These are phyloP conservation scores for Coniochaeta ligniaria DNA, from an alignment of 2,329 filamentous ascomycete genomes.

Conservation along the genomic window DNA sequence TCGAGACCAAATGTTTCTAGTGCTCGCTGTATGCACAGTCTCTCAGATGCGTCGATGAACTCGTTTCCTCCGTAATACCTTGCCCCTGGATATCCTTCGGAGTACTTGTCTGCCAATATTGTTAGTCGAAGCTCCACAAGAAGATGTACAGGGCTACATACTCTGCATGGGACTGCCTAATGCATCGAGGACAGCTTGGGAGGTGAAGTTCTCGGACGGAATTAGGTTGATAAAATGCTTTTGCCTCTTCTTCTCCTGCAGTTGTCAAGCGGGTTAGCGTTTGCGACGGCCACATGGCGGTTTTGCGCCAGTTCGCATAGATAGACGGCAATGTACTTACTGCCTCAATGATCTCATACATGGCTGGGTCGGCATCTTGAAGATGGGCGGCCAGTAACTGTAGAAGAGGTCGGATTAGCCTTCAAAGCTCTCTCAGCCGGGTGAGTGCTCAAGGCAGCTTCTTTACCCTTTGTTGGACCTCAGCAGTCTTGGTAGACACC, in stretches of 20 bases:
- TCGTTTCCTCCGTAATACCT: constrained; percentile 97
- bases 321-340: constrained; percentile 34
- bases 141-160: constrained; percentile 31
- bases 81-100: constrained; percentile 93
- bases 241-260: constrained; percentile 86
- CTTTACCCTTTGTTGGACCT: constrained; percentile 53
- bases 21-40: constrained; percentile 83
- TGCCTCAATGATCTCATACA: constrained; percentile 87
- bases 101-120: constrained; percentile 74
- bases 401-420: background rate
- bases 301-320: background rate
- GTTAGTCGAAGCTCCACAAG: constrained; percentile 19
- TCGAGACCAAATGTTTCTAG: constrained; percentile 81
- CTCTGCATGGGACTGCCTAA: constrained; percentile 94
- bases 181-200: constrained; percentile 84
- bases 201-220: constrained; percentile 93
- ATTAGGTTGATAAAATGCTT: constrained; percentile 99
- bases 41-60: constrained; percentile 86
- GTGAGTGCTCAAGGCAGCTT: background rate
- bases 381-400: constrained; percentile 76
- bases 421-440: too few species aligned
- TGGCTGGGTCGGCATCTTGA: constrained; percentile 75
- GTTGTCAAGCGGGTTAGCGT: background rate
- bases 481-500: constrained; percentile 40
- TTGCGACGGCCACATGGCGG: background rate